These are phyloP conservation scores for Neoarthrinium moseri DNA, from an alignment of 2,329 filamentous ascomycete genomes.

Conservation along the genomic window DNA sequence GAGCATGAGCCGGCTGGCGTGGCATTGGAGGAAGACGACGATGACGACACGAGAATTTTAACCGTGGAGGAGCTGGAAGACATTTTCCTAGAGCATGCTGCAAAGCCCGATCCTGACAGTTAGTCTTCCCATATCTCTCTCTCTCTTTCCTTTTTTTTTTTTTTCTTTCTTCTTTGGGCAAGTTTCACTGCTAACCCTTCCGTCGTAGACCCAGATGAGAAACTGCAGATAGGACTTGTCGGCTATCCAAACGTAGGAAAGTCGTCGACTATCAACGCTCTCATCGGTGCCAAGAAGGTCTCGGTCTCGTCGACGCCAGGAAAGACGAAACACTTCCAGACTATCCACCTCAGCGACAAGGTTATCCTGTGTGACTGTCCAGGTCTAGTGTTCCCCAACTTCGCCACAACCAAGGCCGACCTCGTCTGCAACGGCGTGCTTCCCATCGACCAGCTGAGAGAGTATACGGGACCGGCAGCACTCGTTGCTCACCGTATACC, in stretches of 20 bases:
- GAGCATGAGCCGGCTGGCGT: slow-evolving; percentile 31
- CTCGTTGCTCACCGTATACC: slow-evolving; percentile 86
- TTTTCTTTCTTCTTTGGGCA: background rate
- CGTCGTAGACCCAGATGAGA: slow-evolving; percentile 48
- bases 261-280: slow-evolving; percentile 97
- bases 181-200: too few relatives aligned
- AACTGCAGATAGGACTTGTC: slow-evolving; percentile 88
- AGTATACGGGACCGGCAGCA: slow-evolving; percentile 83
- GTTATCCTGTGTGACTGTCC: slow-evolving; percentile 97
- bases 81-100: slow-evolving; percentile 78
- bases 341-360: slow-evolving; percentile 85
- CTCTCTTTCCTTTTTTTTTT: too few relatives aligned
- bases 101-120: slow-evolving; percentile 54
- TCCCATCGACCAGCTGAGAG: slow-evolving; percentile 93
- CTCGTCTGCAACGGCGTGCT: slow-evolving; percentile 93
- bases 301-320: slow-evolving; percentile 96
- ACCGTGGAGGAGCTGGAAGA: slow-evolving; percentile 91
- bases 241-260: slow-evolving; percentile 99
- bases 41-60: slow-evolving; percentile 73
- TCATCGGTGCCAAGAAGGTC: slow-evolving; percentile 98
- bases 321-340: slow-evolving; percentile 99
- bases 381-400: slow-evolving; percentile 97
- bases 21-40: slow-evolving; percentile 38
- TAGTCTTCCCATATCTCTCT: too few relatives aligned
- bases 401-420: slow-evolving; percentile 93